These are phyloP conservation scores for Starmera quercuum DNA, from an alignment of 805 yeast genomes.

Conservation along the genomic window DNA sequence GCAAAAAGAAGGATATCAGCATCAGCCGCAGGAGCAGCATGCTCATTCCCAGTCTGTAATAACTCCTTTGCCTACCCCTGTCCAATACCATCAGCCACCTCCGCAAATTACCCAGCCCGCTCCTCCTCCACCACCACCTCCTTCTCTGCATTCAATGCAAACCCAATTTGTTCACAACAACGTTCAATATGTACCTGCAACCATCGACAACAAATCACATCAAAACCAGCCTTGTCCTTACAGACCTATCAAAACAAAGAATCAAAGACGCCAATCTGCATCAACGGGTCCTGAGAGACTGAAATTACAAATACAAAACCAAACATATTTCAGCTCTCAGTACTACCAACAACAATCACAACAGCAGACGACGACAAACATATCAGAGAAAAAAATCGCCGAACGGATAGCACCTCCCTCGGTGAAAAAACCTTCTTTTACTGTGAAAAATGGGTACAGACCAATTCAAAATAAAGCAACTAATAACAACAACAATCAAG, in stretches of 20 bases:
- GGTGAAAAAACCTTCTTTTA: too few relatives aligned
- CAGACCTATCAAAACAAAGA: not conserved
- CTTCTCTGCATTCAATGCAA: not conserved
- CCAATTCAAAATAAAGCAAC: not conserved
- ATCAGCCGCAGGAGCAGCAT: conserved; percentile 3
- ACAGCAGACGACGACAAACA: not conserved
- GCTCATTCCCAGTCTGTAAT: conserved; percentile 7
- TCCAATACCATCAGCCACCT: too few relatives aligned
- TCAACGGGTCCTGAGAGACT: not conserved
- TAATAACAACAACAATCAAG: conserved; percentile 1
- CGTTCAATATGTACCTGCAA: not conserved
- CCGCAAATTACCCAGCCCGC: too few relatives aligned
- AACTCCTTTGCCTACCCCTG: too few relatives aligned
- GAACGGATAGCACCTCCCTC: too few relatives aligned
- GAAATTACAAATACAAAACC: not conserved
- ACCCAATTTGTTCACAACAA: not conserved
- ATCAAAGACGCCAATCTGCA: not conserved
- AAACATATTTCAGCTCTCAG: not conserved
- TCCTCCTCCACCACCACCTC: conserved; percentile 6
- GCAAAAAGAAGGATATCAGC: conserved; percentile 14
- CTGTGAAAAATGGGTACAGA: conserved; percentile 4
- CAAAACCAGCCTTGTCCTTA: not conserved
- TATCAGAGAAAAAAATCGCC: conserved; percentile 2
- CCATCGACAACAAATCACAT: conserved; percentile 4
- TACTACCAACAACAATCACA: not conserved